Evolutionary conservation across 169 alveolate genomes (phyloP).

Genomic region (Plasmodium falciparum): DNA sequence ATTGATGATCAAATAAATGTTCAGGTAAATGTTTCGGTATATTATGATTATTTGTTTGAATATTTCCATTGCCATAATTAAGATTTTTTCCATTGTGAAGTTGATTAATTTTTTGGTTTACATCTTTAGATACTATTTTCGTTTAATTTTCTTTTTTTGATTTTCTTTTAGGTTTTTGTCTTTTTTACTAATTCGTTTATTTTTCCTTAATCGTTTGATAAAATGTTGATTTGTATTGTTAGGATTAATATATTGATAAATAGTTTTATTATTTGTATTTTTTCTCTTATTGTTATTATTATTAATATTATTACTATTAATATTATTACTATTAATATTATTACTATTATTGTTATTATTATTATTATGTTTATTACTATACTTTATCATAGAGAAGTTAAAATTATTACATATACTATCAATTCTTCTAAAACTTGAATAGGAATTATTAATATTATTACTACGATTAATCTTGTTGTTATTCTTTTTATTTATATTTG

Average conservation of each 20-base stretch:
- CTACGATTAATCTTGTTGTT: neutral
- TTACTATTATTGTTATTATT: neutral
- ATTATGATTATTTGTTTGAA: too few species aligned
- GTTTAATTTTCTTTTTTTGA: too few species aligned
- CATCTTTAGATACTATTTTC: too few species aligned
- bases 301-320: neutral
- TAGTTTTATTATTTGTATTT: neutral
- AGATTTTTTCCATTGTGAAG: too few species aligned
- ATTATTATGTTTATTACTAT: conserved; percentile 29
- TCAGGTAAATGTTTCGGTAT: too few species aligned
- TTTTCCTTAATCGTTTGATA: neutral
- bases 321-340: neutral
- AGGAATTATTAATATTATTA: neutral
- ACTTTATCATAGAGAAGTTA: conserved; percentile 36
- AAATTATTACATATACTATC: conserved; percentile 28
- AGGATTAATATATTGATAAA: neutral
- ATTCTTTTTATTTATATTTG: neutral
- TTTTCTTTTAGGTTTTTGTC: too few species aligned
- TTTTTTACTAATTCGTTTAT: too few species aligned
- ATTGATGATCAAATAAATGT: too few species aligned
- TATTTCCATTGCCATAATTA: too few species aligned
- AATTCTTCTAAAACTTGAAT: neutral
- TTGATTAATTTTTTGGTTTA: too few species aligned
- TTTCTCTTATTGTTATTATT: neutral
- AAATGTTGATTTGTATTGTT: neutral